Base-by-base conservation (phyloP, 495 filamentous ascomycete species). In the Penicillium ochrochloron region DNA sequence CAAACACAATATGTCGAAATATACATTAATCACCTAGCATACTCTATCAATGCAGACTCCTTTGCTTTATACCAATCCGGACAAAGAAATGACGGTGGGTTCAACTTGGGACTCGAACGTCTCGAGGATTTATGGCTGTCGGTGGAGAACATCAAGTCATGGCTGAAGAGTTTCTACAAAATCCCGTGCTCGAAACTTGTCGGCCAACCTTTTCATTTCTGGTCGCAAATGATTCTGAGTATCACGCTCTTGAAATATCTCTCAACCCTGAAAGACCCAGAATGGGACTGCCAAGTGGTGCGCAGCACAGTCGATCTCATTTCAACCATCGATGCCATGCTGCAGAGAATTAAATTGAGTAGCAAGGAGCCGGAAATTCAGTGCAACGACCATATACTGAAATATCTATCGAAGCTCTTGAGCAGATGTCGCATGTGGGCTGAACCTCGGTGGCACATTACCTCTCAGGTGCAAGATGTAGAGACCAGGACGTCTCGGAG, bases 211-310 rank as follows among this genome's bases (percentile, higher is more conserved):
- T 77, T 79, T 52, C 66, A 71, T 21, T 75, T 76, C 37, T 81
- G 72, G 73, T 73, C 71, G 1, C 78, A 81, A 34, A 62, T 81
- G 42, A 65, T 77, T 27, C 75, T 69, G 9, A 72, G 63, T 56
- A 44, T 78, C 23, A 73, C 72, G 7, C 59, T 79, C 8, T 71
- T 82, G 59, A 76, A 79, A 44, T 69, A 74, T 6, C 72, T 82
- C 1, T 79, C 77, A 1, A 76, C 69, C 2, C 73, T 81, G 9
- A 57, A 73, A 23, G 72, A 81, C 52, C 76, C 77, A 50, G 75
- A 65, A 2, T 82, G 80, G 79, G 76, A 82, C 61, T 69, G 67
- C 21, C 66, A 72, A 41, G 74, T 68, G 12, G 74, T 78, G 39
- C 72, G 70, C 23, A 72, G 75, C 52, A 75, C 62, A 23, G 69